Conservation (phyloP, 495 filamentous ascomycete species). For the Pyrenula aspistea region DNA sequence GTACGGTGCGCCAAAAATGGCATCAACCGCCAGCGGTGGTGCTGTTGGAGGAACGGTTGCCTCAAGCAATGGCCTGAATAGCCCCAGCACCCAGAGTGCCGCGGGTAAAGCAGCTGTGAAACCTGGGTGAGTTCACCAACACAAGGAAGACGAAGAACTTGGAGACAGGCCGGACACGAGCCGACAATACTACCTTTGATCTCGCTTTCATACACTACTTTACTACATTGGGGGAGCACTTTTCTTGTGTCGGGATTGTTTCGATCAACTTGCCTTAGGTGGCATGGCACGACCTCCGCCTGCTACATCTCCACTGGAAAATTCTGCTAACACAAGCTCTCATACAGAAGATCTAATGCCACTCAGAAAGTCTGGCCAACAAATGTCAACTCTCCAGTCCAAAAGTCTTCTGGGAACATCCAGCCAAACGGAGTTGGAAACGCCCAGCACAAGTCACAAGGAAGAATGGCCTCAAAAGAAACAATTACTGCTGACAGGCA, state of each 20-base stretch:
- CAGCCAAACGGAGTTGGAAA: slow-evolving; percentile 34
- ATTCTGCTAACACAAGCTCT: slow-evolving; percentile 10
- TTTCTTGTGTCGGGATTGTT: too few relatives aligned
- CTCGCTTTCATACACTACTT: too few relatives aligned
- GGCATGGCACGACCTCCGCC: slow-evolving; percentile 10
- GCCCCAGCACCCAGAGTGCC: not conserved
- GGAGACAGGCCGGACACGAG: too few relatives aligned
- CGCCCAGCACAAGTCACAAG: not conserved
- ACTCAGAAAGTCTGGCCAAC: slow-evolving; percentile 52
- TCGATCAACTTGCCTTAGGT: slow-evolving; percentile 12
- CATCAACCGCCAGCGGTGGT: not conserved
- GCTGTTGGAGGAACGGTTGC: not conserved
- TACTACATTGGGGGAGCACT: too few relatives aligned
- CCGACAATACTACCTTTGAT: too few relatives aligned
- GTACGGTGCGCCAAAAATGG: not conserved
- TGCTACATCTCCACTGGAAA: slow-evolving; percentile 6
- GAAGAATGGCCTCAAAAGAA: slow-evolving; percentile 23
- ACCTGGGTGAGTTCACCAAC: not conserved
- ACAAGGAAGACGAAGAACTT: too few relatives aligned
- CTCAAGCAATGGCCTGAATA: not conserved
- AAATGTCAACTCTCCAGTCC: slow-evolving; percentile 54
- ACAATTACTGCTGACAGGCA: slow-evolving; percentile 48
- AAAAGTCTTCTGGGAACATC: slow-evolving; percentile 33
- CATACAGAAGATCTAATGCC: slow-evolving; percentile 28
- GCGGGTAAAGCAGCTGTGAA: not conserved